phyloP scores from a whole-genome alignment of 768 basidiomycete species.

The Tylopilus felleus region DNA sequence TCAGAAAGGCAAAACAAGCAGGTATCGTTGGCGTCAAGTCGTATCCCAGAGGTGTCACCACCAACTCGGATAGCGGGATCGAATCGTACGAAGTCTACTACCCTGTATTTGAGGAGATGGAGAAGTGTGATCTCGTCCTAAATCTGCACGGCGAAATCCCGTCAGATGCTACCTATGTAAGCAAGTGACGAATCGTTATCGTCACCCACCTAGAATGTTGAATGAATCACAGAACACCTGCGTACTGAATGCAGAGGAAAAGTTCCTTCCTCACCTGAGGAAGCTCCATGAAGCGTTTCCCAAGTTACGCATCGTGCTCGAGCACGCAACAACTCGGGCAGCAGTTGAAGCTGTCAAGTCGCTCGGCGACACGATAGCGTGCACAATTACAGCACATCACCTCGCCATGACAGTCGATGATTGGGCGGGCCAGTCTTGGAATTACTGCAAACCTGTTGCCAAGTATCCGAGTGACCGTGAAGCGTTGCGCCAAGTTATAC shows the following conservation, averaged over 20 bases:
- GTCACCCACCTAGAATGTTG: background rate
- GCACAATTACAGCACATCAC: constrained; percentile 97
- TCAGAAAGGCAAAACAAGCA: constrained; percentile 79
- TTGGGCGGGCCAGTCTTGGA: constrained; percentile 93
- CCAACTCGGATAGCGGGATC: constrained; percentile 93
- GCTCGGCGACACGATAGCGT: constrained; percentile 80
- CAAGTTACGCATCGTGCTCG: constrained; percentile 87
- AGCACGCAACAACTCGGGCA: constrained; percentile 92
- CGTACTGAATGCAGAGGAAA: constrained; percentile 88
- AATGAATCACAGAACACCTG: constrained; percentile 66
- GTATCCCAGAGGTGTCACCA: constrained; percentile 96
- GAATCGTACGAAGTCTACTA: constrained; percentile 95
- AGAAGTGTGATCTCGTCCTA: constrained; percentile 88
- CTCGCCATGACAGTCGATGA: constrained; percentile 91
- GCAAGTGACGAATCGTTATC: constrained; percentile 18
- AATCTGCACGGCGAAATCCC: constrained; percentile 98
- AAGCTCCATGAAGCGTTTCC: constrained; percentile 84
- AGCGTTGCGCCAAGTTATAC: constrained; percentile 75
- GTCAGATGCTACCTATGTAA: constrained; percentile 63
- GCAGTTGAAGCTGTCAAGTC: constrained; percentile 84
- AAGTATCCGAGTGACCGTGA: constrained; percentile 91
- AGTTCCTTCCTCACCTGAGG: constrained; percentile 83
- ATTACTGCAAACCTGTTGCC: constrained; percentile 97
- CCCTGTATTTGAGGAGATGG: constrained; percentile 90
- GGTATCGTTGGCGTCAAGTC: constrained; percentile 92